Percentiles rank a stretch among this genome's conserved stretches.
Evolutionary conservation across 2,329 filamentous ascomycete genomes (phyloP).

Genomic region (Talaromyces sp.): DNA sequence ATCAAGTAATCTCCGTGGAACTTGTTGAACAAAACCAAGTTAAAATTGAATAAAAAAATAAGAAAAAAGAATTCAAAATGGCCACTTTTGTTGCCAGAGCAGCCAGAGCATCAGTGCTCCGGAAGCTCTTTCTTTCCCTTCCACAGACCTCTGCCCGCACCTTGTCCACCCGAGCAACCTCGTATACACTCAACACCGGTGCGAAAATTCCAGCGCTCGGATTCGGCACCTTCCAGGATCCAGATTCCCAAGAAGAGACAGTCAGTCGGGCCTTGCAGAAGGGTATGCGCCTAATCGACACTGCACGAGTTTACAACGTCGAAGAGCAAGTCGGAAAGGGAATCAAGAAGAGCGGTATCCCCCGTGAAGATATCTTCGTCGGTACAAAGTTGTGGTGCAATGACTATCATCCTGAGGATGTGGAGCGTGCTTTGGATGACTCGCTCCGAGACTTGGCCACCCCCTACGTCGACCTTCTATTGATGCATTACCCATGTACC

Average conservation of each 20-base stretch:
- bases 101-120: no score
- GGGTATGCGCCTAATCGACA: slow-evolving; percentile 39
- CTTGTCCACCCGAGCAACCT: no score
- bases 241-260: slow-evolving; percentile 54
- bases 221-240: slow-evolving; percentile 62
- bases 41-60: no score
- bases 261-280: slow-evolving; percentile 52
- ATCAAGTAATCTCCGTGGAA: no score
- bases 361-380: slow-evolving; percentile 75
- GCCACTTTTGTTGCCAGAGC: no score
- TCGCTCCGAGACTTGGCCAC: slow-evolving; percentile 68
- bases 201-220: slow-evolving; percentile 59
- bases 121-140: no score
- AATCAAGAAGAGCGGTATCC: slow-evolving; percentile 61
- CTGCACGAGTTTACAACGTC: slow-evolving; percentile 42
- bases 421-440: slow-evolving; percentile 65
- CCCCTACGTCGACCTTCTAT: slow-evolving; percentile 74
- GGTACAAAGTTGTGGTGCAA: slow-evolving; percentile 80
- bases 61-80: no score
- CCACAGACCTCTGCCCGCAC: no score
- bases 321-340: slow-evolving; percentile 81
- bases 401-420: slow-evolving; percentile 60
- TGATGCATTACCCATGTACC: slow-evolving; percentile 71
- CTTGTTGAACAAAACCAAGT: no score
- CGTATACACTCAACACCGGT: slow-evolving; percentile 53